phyloP scores from a whole-genome alignment of 306 rosid species.

The Cucurbita maxima region DNA sequence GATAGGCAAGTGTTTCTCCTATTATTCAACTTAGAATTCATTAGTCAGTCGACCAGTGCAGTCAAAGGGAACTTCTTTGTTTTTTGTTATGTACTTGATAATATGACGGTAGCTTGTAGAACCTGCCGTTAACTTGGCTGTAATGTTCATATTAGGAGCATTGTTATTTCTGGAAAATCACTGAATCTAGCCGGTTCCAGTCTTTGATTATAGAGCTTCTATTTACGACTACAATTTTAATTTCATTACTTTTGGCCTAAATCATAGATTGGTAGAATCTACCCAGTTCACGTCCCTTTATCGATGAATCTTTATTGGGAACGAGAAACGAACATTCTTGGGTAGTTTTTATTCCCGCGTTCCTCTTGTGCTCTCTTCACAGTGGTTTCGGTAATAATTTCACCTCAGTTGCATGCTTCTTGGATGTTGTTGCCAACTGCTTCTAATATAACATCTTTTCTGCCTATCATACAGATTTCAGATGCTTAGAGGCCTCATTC shows the following conservation, averaged over 20 bases:
- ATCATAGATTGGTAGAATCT: not conserved
- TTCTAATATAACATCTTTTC: not conserved
- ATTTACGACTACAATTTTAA: not conserved
- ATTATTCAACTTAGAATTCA: not conserved
- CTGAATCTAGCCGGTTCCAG: not conserved
- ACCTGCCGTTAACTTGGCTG: too few species aligned
- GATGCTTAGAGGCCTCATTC: slow-evolving; percentile 84
- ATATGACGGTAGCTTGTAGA: not conserved
- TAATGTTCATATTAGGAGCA: not conserved
- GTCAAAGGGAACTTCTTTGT: not conserved
- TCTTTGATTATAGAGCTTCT: not conserved
- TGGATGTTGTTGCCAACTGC: not conserved
- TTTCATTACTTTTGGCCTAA: not conserved
- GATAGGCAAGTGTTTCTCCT: slow-evolving; percentile 51
- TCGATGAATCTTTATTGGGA: not conserved
- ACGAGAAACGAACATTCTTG: not conserved
- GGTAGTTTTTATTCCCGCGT: not conserved
- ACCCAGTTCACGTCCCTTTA: not conserved
- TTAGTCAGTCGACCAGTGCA: not conserved
- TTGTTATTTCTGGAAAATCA: not conserved
- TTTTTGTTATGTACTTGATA: not conserved
- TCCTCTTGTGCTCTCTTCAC: not conserved
- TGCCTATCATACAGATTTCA: slow-evolving; percentile 52
- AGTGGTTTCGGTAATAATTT: not conserved
- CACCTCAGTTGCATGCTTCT: not conserved